A percentile compares a stretch with the other conserved stretches of the same genome.
Evolutionary conservation across 805 yeast species (phyloP).

Genomic region (Candida orba): DNA sequence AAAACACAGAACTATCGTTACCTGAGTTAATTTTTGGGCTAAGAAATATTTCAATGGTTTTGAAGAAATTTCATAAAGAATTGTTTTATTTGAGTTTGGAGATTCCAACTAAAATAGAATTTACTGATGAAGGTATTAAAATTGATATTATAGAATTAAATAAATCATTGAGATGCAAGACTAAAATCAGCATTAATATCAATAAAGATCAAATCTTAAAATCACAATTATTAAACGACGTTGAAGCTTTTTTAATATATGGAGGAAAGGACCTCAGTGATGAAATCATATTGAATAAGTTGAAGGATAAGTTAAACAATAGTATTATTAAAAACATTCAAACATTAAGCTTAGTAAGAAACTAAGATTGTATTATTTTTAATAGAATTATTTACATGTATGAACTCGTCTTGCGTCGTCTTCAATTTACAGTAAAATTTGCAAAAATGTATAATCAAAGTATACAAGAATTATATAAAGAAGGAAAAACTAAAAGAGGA

Average conservation of each 20-base stretch:
- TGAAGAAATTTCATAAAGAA: conserved; percentile 10
- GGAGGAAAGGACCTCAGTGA: conserved; percentile 9
- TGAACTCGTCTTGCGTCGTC: neutral
- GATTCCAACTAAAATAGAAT: conserved; percentile 9
- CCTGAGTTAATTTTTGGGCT: conserved; percentile 6
- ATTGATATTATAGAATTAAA: conserved; percentile 15
- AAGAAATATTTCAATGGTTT: neutral
- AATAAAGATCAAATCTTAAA: conserved; percentile 9
- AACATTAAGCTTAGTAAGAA: conserved; percentile 1
- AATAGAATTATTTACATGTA: neutral
- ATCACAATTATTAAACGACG: neutral
- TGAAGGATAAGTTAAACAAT: conserved; percentile 8
- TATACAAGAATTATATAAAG: too few relatives aligned
- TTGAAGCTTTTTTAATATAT: conserved; percentile 9
- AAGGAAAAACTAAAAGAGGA: too few relatives aligned
- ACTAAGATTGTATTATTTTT: neutral
- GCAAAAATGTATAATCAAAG: too few relatives aligned
- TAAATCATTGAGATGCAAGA: conserved; percentile 14
- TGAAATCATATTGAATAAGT: conserved; percentile 6
- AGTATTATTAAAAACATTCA: neutral
- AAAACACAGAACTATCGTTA: neutral
- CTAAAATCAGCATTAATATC: conserved; percentile 7
- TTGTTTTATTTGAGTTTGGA: conserved; percentile 14
- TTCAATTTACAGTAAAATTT: neutral
- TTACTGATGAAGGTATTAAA: conserved; percentile 2